Evolutionary conservation across 192 early-diverging fungal genomes (phyloP), one percentile per base, ranked within the genome.

Genomic region (Entophlyctis helioformis): DNA sequence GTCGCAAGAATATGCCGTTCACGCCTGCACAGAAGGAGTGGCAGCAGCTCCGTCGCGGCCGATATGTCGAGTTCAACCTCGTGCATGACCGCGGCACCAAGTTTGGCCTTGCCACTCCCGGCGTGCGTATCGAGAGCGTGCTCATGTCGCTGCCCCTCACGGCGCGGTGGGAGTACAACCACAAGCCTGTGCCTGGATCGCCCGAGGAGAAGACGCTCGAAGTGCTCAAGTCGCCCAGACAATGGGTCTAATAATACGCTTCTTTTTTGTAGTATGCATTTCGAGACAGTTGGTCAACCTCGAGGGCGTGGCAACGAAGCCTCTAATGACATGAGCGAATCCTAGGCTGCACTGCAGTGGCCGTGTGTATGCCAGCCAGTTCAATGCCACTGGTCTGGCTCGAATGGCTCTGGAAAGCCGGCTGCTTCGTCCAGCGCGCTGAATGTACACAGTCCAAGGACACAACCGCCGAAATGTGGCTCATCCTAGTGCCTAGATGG

Each of bases 1-100:
- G 66, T 42, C 75, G 92, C 24, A 92, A 76, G 72, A 62, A 83
- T 36, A 80, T 78, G 72, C 76, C 76, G 25, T 96, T 77, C 53
- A 80, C 83, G 13, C 54, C 67, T 16, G 74, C 78, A 9, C 69
- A 86, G 60, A 94, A 85, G 63, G 42, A 69, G 31, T 98, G 95
- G 95, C 95, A 98, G 66, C 85, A 93, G 53, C 50, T 98, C 27
- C 80, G 95, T 39, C 78, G 95, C 32, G 95, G 95, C 9, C 74
- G 89, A 25, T 98, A 98, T 65, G 92, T 89, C 21, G 95, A 98
- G 56, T 98, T 98, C 62, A 98, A 98, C 57, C 64, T 98, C 54
- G 85, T 96, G 35, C 81, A 87, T 51, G 95, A 98, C 63, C 80
- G 95, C 37, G 95, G 95, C 19, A 98, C 95, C 28, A 98, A 98